phyloP scores from a whole-genome alignment of 2,329 filamentous ascomycete species.

The Colletotrichum tropicale region DNA sequence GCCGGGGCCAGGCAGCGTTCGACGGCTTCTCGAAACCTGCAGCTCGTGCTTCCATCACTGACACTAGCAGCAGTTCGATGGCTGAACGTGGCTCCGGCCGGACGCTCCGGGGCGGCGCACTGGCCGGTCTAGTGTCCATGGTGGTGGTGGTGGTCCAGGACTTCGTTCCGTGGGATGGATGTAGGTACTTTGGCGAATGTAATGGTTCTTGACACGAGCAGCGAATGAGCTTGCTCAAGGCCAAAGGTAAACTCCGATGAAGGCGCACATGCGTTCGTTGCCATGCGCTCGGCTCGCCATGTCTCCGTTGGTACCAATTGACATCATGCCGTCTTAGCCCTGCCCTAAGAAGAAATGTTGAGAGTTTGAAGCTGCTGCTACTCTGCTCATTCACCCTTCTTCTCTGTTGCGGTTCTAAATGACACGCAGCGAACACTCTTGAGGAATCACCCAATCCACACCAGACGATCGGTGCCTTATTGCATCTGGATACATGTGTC shows the following conservation, averaged over 20 bases:
- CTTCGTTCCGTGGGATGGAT: neutral
- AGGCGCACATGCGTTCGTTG: conserved; percentile 4
- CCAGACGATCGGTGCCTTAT: neutral
- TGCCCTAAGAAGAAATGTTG: neutral
- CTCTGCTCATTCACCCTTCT: neutral
- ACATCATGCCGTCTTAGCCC: conserved; percentile 7
- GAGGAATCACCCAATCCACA: neutral
- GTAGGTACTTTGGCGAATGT: neutral
- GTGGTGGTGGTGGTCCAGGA: neutral
- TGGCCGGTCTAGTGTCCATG: neutral
- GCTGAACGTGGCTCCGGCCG: neutral
- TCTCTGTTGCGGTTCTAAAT: neutral
- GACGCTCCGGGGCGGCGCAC: neutral
- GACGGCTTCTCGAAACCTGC: conserved; percentile 17
- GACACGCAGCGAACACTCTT: neutral
- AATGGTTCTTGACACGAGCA: neutral
- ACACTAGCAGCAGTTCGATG: neutral
- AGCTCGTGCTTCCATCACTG: neutral
- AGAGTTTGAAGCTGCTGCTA: neutral
- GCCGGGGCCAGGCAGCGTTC: neutral
- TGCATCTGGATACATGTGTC: neutral
- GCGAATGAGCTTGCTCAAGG: neutral
- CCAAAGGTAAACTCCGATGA: neutral
- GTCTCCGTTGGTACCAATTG: conserved; percentile 2
- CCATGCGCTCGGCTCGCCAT: conserved; percentile 6